Base-by-base conservation (phyloP, 108 stramenopile genomes). In the Bacterosira constricta region DNA sequence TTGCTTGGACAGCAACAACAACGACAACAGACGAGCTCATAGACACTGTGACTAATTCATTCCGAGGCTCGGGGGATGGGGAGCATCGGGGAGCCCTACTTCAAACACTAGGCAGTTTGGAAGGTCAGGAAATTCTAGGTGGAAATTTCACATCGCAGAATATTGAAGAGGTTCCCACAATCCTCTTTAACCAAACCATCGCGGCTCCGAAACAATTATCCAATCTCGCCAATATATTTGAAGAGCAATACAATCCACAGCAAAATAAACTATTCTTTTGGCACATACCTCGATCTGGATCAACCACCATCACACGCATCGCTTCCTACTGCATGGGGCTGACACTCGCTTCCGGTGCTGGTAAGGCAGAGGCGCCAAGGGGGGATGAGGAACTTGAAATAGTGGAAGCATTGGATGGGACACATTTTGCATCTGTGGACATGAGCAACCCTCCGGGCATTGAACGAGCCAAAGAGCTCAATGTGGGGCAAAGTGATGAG, bases 341-440 rank as follows among this genome's bases (percentile, higher is more conserved):
- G 35, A 53, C 62, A 13, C 20, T 75, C 10, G 69, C 82, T 25
- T 62, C 67, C 6, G 77, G 78, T 46, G 38, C 31, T 25, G 80
- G 80, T 4, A 67, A 62, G 17, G 61, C 75, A 9, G 65, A 69
- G 29, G 47, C 63, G 26, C 38, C 32, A 37, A 30, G 29, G 15
- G 50, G 63, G 10, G 64, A 46, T 17, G 37, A 69, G 32, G 66
- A 27, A 21, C 50, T 74, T 21, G 36, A 45, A 21, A 58, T 80
- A 20, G 42, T 74, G 2, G 76, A 71, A 26, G 77, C 55, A 12
- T 34, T 63, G 27, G 70, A 75, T 53, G 82, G 81, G 13, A 76
- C 66, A 45, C 73, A 51, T 3, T 83, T 62, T 69, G 73, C 73
- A n/a, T 79, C 79, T 70, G 82, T 79, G 6, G 82, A 83, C 45